Evolutionary conservation across 2,329 filamentous ascomycete genomes (phyloP).

Genomic region (Ceratocystis variospora): DNA sequence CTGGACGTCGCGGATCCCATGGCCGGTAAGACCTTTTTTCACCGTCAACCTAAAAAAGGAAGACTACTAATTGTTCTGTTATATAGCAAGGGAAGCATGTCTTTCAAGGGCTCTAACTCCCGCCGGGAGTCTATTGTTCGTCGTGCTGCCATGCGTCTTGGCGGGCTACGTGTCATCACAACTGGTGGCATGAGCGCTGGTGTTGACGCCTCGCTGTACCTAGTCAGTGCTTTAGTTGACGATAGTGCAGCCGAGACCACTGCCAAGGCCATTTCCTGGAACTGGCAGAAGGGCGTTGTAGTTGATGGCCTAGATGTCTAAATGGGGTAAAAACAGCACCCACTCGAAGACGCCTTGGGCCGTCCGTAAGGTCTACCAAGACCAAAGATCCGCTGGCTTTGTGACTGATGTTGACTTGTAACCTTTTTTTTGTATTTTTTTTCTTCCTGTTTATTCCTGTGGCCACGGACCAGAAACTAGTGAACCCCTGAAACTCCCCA

Average conservation of each 20-base stretch:
- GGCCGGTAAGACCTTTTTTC: conserved; percentile 37
- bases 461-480: background rate
- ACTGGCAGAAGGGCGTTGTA: conserved; percentile 73
- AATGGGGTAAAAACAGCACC: conserved; percentile 16
- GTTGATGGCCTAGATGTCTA: conserved; percentile 77
- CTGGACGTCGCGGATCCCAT: conserved; percentile 44
- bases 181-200: conserved; percentile 65
- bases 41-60: background rate
- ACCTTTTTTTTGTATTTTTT: background rate
- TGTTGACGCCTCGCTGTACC: conserved; percentile 70
- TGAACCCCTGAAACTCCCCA: background rate
- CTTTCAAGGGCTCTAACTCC: conserved; percentile 58
- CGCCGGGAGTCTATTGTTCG: conserved; percentile 70
- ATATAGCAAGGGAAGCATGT: conserved; percentile 66
- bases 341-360: background rate
- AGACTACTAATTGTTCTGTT: conserved; percentile 15
- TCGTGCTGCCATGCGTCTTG: conserved; percentile 60
- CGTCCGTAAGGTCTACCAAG: too few species aligned
- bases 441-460: conserved; percentile 1
- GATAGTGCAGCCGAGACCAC: conserved; percentile 64
- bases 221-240: conserved; percentile 69
- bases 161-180: conserved; percentile 61
- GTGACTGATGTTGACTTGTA: background rate
- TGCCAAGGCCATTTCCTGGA: conserved; percentile 63
- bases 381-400: background rate